These are phyloP conservation scores for Colletotrichum somersetense DNA, from an alignment of 2,329 filamentous ascomycete genomes.

Conservation along the genomic window DNA sequence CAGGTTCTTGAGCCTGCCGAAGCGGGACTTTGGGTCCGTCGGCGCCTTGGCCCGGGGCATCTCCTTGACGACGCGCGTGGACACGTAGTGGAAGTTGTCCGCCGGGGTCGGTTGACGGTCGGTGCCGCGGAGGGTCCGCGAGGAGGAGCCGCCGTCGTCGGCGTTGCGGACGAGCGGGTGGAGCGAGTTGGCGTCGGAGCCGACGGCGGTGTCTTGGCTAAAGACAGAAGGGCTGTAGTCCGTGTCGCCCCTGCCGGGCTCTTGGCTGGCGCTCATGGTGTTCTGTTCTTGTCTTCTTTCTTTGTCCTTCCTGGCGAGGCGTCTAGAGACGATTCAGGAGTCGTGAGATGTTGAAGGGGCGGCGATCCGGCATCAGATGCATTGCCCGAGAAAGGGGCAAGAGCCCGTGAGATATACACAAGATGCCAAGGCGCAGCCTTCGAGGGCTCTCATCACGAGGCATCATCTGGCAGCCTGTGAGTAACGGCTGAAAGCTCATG, in stretches of 20 bases:
- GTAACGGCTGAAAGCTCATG: not conserved
- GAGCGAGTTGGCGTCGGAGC: slow-evolving; percentile 32
- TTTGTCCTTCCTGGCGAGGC: not conserved
- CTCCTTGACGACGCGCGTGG: slow-evolving; percentile 37
- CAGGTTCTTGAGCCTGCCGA: slow-evolving; percentile 34
- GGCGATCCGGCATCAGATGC: too few species aligned
- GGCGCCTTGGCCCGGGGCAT: slow-evolving; percentile 30
- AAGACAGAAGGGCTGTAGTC: slow-evolving; percentile 19
- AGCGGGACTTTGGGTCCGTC: slow-evolving; percentile 16
- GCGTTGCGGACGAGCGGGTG: slow-evolving; percentile 21
- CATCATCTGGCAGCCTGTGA: not conserved
- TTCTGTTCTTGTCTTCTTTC: not conserved
- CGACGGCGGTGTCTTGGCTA: slow-evolving; percentile 32
- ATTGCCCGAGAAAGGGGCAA: not conserved
- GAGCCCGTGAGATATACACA: not conserved
- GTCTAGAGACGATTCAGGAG: not conserved
- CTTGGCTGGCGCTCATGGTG: slow-evolving; percentile 3
- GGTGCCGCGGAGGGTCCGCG: slow-evolving; percentile 17
- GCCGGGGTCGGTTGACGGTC: slow-evolving; percentile 16
- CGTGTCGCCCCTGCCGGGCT: not conserved
- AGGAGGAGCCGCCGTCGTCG: not conserved
- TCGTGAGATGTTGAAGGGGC: too few species aligned
- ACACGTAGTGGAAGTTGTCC: slow-evolving; percentile 35
- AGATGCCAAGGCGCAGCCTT: not conserved
- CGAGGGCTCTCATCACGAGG: not conserved